phyloP scores from a whole-genome alignment of 75 land plant genomes.

The Selaginella moellendorffii region DNA sequence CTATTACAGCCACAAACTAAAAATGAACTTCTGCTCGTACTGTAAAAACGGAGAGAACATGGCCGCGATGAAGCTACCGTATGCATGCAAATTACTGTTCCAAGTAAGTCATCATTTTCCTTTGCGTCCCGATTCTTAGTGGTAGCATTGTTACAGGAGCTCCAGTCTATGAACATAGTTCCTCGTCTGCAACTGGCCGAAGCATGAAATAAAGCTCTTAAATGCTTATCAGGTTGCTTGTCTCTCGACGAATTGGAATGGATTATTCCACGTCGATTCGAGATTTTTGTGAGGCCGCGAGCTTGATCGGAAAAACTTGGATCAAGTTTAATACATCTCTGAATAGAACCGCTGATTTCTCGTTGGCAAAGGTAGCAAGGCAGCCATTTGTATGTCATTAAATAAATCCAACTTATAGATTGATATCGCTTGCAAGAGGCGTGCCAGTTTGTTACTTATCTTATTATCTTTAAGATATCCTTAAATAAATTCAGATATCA shows the following conservation, averaged over 20 bases:
- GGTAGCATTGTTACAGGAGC: conserved; percentile 40
- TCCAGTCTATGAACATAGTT: conserved; percentile 88
- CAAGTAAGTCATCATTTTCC: conserved; percentile 38
- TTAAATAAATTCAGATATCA: too few relatives aligned
- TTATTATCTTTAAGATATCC: too few relatives aligned
- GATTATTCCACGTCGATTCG: background rate
- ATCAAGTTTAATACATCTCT: background rate
- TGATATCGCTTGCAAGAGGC: too few relatives aligned
- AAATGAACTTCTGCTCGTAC: conserved; percentile 49
- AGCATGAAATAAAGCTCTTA: conserved; percentile 9
- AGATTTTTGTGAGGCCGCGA: background rate
- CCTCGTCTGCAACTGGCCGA: conserved; percentile 69
- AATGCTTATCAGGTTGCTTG: background rate
- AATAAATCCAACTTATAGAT: too few relatives aligned
- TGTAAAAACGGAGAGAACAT: conserved; percentile 83
- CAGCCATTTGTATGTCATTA: too few relatives aligned
- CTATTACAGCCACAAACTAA: conserved; percentile 73
- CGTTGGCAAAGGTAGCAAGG: too few relatives aligned
- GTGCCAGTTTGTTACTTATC: too few relatives aligned
- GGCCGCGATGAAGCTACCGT: conserved; percentile 87
- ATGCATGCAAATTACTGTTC: conserved; percentile 94
- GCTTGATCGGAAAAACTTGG: background rate
- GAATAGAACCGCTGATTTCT: too few relatives aligned
- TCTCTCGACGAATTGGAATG: background rate
- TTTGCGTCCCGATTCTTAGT: too few relatives aligned